Percentiles rank a stretch among this genome's conserved stretches.
phyloP scores from a whole-genome alignment of 352 stramenopile species.

The Globisporangium spiculum region DNA sequence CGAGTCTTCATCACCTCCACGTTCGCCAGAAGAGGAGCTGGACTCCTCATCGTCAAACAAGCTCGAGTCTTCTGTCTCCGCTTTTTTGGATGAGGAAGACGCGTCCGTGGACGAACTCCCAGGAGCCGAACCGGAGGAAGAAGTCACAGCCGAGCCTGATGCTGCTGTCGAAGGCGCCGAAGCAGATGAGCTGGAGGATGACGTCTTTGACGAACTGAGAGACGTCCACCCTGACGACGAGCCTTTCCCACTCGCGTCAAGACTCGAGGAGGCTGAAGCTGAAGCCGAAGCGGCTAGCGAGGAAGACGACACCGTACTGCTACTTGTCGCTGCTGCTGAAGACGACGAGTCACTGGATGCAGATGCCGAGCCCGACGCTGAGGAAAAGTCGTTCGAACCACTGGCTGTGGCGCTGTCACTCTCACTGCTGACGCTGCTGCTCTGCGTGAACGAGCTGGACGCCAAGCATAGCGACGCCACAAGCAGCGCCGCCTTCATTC shows the following conservation, averaged over 20 bases:
- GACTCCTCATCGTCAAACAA: background rate
- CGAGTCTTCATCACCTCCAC: background rate
- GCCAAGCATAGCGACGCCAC: conserved; percentile 4
- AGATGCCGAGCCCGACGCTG: background rate
- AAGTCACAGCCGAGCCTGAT: background rate
- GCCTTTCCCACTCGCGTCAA: background rate
- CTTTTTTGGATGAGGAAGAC: background rate
- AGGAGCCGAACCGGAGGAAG: background rate
- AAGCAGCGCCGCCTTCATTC: conserved; percentile 8
- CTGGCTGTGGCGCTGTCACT: conserved; percentile 1
- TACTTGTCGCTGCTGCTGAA: no score
- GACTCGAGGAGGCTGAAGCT: background rate
- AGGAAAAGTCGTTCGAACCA: background rate
- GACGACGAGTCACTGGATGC: background rate
- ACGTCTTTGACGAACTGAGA: background rate
- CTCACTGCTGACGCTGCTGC: background rate
- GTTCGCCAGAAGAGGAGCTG: background rate
- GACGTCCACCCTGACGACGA: background rate
- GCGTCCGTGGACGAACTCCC: no score
- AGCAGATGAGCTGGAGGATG: background rate
- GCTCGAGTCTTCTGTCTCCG: background rate
- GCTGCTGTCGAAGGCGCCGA: no score
- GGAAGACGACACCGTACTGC: background rate
- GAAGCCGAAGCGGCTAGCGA: background rate
- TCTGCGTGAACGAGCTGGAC: background rate